Conservation (phyloP, 176 grass and related monocot genomes). For the Puya raimondii region DNA sequence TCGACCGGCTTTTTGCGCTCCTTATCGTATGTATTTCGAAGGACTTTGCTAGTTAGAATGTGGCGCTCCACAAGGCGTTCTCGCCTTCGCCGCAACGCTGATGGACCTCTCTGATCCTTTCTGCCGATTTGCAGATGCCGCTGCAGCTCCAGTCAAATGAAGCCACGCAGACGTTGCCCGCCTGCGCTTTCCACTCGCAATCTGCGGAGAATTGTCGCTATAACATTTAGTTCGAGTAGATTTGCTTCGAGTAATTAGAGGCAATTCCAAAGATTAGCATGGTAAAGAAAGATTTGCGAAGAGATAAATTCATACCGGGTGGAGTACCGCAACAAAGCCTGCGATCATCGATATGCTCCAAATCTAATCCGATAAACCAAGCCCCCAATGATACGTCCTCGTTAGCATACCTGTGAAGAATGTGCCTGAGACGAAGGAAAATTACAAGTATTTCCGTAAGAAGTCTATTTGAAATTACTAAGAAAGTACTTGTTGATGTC, state of each 20-base stretch:
- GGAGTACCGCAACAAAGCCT: conserved; percentile 75
- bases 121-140: conserved; percentile 77
- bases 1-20: neutral
- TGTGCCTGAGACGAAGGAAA: conserved; percentile 32
- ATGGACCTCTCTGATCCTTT: conserved; percentile 68
- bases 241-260: no score
- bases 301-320: conserved; percentile 20
- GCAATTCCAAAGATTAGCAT: no score
- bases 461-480: neutral
- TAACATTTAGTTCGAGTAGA: neutral
- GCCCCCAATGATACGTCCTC: conserved; percentile 78
- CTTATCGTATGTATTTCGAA: neutral
- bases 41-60: neutral
- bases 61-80: conserved; percentile 50
- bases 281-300: neutral
- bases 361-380: conserved; percentile 76
- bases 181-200: conserved; percentile 80
- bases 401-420: conserved; percentile 75
- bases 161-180: conserved; percentile 59
- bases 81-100: conserved; percentile 60
- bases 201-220: conserved; percentile 14
- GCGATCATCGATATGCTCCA: conserved; percentile 76
- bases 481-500: no score
- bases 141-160: conserved; percentile 87
- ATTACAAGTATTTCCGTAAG: conserved; percentile 13